These are phyloP conservation scores for Abrus precatorius DNA, from an alignment of 306 rosid species.

Conservation along the genomic window DNA sequence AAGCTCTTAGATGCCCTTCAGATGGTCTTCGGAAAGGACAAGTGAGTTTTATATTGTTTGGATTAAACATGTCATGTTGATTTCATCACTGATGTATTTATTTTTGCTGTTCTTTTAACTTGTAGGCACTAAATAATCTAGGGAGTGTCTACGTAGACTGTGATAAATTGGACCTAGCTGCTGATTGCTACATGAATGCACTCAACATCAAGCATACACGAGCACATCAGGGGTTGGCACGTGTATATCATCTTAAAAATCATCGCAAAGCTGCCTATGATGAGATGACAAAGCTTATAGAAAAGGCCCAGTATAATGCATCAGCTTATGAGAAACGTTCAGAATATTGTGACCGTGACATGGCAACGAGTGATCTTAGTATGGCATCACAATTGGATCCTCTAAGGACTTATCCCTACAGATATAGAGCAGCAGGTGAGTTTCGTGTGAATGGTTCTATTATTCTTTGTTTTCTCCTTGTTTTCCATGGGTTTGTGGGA, in stretches of 20 bases:
- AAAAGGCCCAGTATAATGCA: slow-evolving; percentile 83
- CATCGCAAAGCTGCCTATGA: slow-evolving; percentile 88
- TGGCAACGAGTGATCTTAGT: slow-evolving; percentile 88
- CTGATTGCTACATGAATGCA: slow-evolving; percentile 91
- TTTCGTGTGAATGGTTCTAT: slow-evolving; percentile 25
- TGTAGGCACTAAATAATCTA: slow-evolving; percentile 88
- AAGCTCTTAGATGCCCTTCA: slow-evolving; percentile 94
- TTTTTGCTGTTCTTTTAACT: slow-evolving; percentile 33
- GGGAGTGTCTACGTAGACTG: slow-evolving; percentile 91
- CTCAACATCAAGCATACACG: slow-evolving; percentile 91
- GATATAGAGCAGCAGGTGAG: slow-evolving; percentile 97
- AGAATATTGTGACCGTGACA: slow-evolving; percentile 93
- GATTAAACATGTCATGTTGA: slow-evolving; percentile 31
- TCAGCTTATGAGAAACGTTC: slow-evolving; percentile 96
- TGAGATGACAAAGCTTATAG: slow-evolving; percentile 95
- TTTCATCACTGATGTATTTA: slow-evolving; percentile 41
- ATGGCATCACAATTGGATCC: slow-evolving; percentile 89
- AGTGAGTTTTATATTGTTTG: slow-evolving; percentile 55
- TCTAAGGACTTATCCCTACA: slow-evolving; percentile 88
- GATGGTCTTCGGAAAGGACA: slow-evolving; percentile 97
- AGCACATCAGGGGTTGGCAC: slow-evolving; percentile 96
- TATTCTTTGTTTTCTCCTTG: slow-evolving; percentile 9
- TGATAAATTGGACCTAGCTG: slow-evolving; percentile 88
- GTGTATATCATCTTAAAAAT: slow-evolving; percentile 84
- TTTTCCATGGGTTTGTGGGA: slow-evolving; percentile 30